Evolutionary conservation across 352 stramenopile species (phyloP).

Genomic region (Phytophthora hybrid): DNA sequence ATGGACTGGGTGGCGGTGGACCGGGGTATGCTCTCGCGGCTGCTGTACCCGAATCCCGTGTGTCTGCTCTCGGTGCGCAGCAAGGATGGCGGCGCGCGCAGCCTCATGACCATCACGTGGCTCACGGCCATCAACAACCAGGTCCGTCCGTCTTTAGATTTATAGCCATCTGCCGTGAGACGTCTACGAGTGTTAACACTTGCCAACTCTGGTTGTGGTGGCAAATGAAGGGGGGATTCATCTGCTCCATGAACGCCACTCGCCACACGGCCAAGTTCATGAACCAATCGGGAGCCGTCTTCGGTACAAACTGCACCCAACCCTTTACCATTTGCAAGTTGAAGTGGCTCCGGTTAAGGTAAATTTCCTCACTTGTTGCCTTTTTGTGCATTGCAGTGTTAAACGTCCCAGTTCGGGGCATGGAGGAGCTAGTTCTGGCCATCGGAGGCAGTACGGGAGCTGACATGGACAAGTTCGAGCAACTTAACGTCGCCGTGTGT

Average conservation of each 20-base stretch:
- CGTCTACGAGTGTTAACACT: not conserved
- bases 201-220: not conserved
- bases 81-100: conserved; percentile 34
- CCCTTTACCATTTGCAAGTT: conserved; percentile 11
- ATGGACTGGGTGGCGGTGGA: conserved; percentile 67
- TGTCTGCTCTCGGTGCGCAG: conserved; percentile 67
- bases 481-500: conserved; percentile 58
- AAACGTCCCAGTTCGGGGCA: conserved; percentile 73
- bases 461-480: conserved; percentile 67
- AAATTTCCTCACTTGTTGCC: conserved; percentile 2
- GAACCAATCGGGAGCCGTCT: conserved; percentile 54
- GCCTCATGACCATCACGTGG: conserved; percentile 90
- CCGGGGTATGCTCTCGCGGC: conserved; percentile 73
- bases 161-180: conserved; percentile 2
- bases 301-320: conserved; percentile 50
- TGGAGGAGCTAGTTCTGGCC: conserved; percentile 81
- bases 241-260: conserved; percentile 85
- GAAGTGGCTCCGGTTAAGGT: conserved; percentile 4
- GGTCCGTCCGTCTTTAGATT: conserved; percentile 42
- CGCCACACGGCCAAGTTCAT: conserved; percentile 73
- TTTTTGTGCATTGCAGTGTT: conserved; percentile 55
- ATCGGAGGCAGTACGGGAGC: conserved; percentile 73
- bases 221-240: conserved; percentile 64
- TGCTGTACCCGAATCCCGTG: conserved; percentile 87
- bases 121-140: conserved; percentile 91